Base-by-base conservation (phyloP, 805 yeast species). In the Wickerhamomyces bovis region DNA sequence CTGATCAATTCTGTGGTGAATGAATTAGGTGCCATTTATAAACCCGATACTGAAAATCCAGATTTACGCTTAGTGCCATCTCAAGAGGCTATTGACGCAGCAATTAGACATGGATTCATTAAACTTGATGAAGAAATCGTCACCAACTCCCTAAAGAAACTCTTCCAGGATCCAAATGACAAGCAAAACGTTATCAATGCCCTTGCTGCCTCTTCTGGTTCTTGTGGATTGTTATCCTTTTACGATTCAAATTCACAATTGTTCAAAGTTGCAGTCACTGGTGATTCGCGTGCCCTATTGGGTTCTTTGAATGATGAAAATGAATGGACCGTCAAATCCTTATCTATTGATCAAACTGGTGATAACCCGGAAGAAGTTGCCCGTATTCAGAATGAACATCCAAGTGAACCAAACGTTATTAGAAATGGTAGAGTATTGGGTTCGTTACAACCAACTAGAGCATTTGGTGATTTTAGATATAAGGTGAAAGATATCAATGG, bases 381-480 rank as follows among this genome's bases (percentile, higher is more conserved):
- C 21, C 77, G 97, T 53, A 78, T 94, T 47, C 76, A 82, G 43
- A 70, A 78, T 28, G 97, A 90, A 66, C 99, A 94, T 67, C 99
- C 99, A 1, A 83, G 82, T 50, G 97, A 92, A 66, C 47, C 61
- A 33, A 80, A 82, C 43, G 95, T 83, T 39, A 77, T 92, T 31
- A 75, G 85, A 53, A 80, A 87, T 51, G 99, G 98, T 5, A 79
- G 99, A 58, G 86, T 94, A 11, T 73, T 94, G 54, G 99, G 99
- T 0, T 81, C 94, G 11, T 75, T 94, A 52, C 98, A 94, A 66
- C 99, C 99, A 13, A 80, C 96, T 0, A 75, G 99, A 58, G 96
- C 98, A 1, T 94, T 94, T 71, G 99, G 99, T 42, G 99, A 94
- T 65, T 95, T 96, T 49, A 77, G 97, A 51, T 94, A 89, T 63